Evolutionary conservation across 495 filamentous ascomycete species (phyloP).

Genomic region (Aspergillus baeticus): DNA sequence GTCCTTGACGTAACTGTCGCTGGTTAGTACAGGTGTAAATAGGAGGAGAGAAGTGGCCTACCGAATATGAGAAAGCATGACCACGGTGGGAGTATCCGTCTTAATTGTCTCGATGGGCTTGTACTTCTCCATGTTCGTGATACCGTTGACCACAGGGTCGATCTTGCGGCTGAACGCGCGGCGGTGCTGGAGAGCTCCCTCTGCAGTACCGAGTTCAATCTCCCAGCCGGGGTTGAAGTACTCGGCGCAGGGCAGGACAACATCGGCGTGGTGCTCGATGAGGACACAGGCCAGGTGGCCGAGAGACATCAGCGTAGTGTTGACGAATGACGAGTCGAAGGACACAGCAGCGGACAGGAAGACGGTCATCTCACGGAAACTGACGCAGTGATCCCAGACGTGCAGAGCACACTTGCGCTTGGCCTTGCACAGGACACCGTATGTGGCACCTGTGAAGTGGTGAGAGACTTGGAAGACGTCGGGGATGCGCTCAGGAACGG

Average conservation of each 20-base stretch:
- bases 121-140: conserved; percentile 62
- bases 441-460: conserved; percentile 60
- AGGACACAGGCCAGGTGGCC: conserved; percentile 44
- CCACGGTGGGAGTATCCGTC: conserved; percentile 55
- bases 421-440: conserved; percentile 64
- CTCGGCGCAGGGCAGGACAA: conserved; percentile 61
- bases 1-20: conserved; percentile 46
- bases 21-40: neutral
- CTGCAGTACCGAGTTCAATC: conserved; percentile 58
- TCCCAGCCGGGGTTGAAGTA: conserved; percentile 72
- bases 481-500: conserved; percentile 59
- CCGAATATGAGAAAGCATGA: conserved; percentile 63
- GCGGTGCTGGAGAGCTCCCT: conserved; percentile 55
- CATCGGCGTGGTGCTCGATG: conserved; percentile 60
- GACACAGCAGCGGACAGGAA: conserved; percentile 35
- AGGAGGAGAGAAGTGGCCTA: conserved; percentile 24
- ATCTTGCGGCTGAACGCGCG: conserved; percentile 58
- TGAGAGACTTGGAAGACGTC: conserved; percentile 65
- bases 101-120: conserved; percentile 55
- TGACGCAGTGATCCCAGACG: conserved; percentile 67
- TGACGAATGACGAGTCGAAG: conserved; percentile 56
- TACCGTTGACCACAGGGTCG: conserved; percentile 66
- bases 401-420: conserved; percentile 58
- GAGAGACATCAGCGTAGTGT: conserved; percentile 16
- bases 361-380: conserved; percentile 57